Conservation (phyloP, 768 basidiomycete genomes). For the Boletus eberwhitei region DNA sequence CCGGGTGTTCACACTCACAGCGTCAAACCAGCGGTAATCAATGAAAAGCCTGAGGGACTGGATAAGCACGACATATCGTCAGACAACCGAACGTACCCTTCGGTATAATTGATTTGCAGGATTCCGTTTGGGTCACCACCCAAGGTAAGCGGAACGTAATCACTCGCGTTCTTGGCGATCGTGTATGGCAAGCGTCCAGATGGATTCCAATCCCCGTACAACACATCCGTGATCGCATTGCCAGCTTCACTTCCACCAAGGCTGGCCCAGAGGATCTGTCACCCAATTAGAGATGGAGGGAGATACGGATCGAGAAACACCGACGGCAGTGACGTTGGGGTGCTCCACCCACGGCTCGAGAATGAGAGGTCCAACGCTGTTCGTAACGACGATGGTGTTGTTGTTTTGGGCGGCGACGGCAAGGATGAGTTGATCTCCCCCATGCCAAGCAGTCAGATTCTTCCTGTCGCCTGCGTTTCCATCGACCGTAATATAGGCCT, state of each 20-base stretch:
- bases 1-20: constrained; percentile 43
- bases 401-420: constrained; percentile 63
- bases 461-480: constrained; percentile 43
- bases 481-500: constrained; percentile 55
- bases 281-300: constrained; percentile 9
- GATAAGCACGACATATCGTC: background rate
- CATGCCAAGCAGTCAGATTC: constrained; percentile 40
- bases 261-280: constrained; percentile 46
- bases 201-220: constrained; percentile 77
- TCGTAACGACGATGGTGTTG: constrained; percentile 79
- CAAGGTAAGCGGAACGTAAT: constrained; percentile 45
- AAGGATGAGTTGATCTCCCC: constrained; percentile 40
- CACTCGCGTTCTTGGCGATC: constrained; percentile 55
- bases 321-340: constrained; percentile 67
- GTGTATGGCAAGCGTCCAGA: constrained; percentile 69
- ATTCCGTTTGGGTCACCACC: constrained; percentile 29
- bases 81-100: constrained; percentile 32
- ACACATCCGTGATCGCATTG: constrained; percentile 69
- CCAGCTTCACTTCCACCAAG: constrained; percentile 76
- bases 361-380: constrained; percentile 71
- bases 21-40: constrained; percentile 72
- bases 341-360: constrained; percentile 72
- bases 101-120: constrained; percentile 58
- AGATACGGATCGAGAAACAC: constrained; percentile 36
- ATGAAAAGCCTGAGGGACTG: constrained; percentile 46